Evolutionary conservation across 1,139 yeast species (phyloP).

Genomic region (Magnusiomyces ingens): DNA sequence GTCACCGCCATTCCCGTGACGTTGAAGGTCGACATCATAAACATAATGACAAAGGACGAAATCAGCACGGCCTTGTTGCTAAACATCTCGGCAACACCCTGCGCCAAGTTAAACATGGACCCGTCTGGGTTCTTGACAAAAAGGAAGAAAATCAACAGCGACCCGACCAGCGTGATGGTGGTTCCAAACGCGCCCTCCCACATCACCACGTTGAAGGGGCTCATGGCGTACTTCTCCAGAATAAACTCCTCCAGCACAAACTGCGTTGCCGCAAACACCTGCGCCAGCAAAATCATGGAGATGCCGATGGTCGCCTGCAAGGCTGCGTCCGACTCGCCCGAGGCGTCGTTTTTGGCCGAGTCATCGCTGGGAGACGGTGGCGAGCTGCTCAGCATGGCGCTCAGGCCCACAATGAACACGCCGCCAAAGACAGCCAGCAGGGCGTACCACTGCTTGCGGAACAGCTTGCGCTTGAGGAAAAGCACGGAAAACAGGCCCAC

Average conservation of each 20-base stretch:
- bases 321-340: constrained; percentile 24
- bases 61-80: constrained; percentile 37
- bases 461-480: constrained; percentile 51
- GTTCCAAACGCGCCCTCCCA: constrained; percentile 70
- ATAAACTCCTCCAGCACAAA: constrained; percentile 75
- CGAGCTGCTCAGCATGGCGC: constrained; percentile 38
- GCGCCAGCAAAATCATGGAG: constrained; percentile 52
- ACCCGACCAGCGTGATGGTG: constrained; percentile 37
- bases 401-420: constrained; percentile 64
- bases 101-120: constrained; percentile 52
- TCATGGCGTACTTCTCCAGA: constrained; percentile 46
- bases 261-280: constrained; percentile 63
- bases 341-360: constrained; percentile 10
- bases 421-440: constrained; percentile 57
- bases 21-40: constrained; percentile 67
- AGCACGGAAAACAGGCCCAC: constrained; percentile 67
- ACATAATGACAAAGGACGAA: constrained; percentile 59
- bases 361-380: background rate
- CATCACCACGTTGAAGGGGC: constrained; percentile 64
- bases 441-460: constrained; percentile 63
- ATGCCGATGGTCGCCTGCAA: constrained; percentile 46
- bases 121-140: constrained; percentile 39
- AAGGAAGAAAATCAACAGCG: constrained; percentile 41
- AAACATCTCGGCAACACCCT: constrained; percentile 48
- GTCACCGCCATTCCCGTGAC: constrained; percentile 70